Conservation (phyloP, 208 protist genomes). For the Crithidia bombi region DNA sequence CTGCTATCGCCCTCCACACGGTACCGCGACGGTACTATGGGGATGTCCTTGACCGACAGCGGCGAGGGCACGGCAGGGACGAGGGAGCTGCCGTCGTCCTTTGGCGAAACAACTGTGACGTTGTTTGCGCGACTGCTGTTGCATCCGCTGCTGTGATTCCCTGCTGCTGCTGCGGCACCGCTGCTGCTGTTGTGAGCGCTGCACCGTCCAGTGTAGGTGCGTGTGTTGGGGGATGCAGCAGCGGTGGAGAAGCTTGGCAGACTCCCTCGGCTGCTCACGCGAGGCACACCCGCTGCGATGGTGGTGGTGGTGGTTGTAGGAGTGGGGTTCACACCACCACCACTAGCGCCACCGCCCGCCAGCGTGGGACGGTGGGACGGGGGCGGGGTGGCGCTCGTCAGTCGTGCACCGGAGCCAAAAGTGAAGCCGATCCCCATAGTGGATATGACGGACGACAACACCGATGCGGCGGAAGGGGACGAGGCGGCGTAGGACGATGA, state of each 20-base stretch:
- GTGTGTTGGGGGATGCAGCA: background rate
- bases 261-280: slow-evolving; percentile 11
- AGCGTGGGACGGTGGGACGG: background rate
- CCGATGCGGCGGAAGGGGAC: background rate
- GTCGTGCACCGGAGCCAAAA: slow-evolving; percentile 4
- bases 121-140: background rate
- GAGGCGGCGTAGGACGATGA: background rate
- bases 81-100: background rate
- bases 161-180: background rate
- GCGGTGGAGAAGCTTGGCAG: background rate
- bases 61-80: background rate
- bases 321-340: background rate
- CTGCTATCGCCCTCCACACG: background rate
- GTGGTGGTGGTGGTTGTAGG: background rate
- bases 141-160: background rate
- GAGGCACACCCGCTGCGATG: background rate
- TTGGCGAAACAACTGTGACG: slow-evolving; percentile 3
- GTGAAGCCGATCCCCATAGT: slow-evolving; percentile 4
- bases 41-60: slow-evolving; percentile 4
- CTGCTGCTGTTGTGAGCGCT: background rate
- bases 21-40: background rate
- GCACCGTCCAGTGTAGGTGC: background rate
- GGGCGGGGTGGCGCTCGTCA: background rate
- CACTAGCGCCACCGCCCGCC: background rate
- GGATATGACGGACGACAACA: slow-evolving; percentile 17